phyloP scores from a whole-genome alignment of 75 land plant species.

The Azolla pinnata region DNA sequence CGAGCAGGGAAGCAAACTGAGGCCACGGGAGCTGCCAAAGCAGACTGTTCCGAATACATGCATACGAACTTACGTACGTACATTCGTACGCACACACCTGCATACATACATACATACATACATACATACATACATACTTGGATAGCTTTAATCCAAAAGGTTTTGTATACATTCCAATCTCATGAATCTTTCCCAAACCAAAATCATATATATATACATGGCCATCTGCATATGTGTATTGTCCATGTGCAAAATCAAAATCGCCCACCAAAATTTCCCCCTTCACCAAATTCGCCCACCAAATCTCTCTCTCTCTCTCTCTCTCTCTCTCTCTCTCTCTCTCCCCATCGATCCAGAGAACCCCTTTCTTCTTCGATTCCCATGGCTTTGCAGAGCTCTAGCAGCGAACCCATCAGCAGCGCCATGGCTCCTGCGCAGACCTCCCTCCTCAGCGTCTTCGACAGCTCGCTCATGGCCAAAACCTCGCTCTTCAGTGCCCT shows the following conservation, averaged over 20 bases:
- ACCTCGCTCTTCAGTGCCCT: too few relatives aligned
- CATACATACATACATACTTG: neutral
- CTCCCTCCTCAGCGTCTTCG: too few relatives aligned
- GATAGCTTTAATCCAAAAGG: neutral
- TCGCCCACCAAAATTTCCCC: neutral
- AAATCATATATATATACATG: neutral
- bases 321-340: constrained; percentile 3
- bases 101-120: constrained; percentile 5
- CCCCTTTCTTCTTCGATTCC: too few relatives aligned
- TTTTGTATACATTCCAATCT: too few relatives aligned
- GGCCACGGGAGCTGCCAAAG: too few relatives aligned
- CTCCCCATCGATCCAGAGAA: too few relatives aligned
- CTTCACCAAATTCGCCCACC: neutral
- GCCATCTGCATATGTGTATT: neutral
- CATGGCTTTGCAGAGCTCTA: too few relatives aligned
- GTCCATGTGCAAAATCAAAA: neutral
- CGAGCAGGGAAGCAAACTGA: too few relatives aligned
- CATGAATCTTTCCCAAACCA: neutral
- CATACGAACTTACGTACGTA: neutral
- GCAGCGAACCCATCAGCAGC: too few relatives aligned
- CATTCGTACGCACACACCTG: neutral
- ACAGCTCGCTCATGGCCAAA: too few relatives aligned
- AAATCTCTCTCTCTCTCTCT: neutral
- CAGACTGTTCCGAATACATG: neutral
- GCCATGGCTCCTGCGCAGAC: too few relatives aligned